Evolutionary conservation across 805 yeast species (phyloP).

Genomic region (Starmerella bombicola): DNA sequence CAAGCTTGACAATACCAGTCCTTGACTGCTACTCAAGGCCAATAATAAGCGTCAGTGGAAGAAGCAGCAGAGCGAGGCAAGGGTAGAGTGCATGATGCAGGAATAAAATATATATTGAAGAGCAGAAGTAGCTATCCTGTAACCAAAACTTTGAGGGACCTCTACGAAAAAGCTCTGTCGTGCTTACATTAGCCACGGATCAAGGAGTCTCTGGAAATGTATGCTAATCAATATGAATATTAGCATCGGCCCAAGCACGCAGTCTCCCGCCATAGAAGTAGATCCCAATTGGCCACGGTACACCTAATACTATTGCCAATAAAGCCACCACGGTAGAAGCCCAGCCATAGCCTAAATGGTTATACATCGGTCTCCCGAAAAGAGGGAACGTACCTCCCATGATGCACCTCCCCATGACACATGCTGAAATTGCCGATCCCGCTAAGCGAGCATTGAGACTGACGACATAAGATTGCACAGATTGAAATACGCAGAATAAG

Average conservation of each 20-base stretch:
- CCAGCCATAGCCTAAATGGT: conserved; percentile 52
- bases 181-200: no score
- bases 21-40: no score
- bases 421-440: conserved; percentile 59
- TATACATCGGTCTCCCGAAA: conserved; percentile 48
- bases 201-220: no score
- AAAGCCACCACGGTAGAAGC: conserved; percentile 53
- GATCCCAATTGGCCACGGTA: conserved; percentile 53
- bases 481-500: conserved; percentile 51
- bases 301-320: conserved; percentile 43
- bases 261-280: conserved; percentile 44
- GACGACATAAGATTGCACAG: conserved; percentile 55
- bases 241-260: conserved; percentile 45
- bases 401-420: conserved; percentile 51
- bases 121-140: no score
- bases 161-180: no score
- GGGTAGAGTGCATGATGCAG: no score
- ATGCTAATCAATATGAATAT: conserved; percentile 30
- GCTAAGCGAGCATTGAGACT: conserved; percentile 58
- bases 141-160: no score
- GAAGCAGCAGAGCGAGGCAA: no score
- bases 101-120: no score
- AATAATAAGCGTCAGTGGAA: no score
- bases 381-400: conserved; percentile 62
- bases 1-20: no score